Percentiles rank a stretch among this genome's conserved stretches.
Conservation (phyloP, 805 yeast species). For the Schwanniomyces polymorphus region DNA sequence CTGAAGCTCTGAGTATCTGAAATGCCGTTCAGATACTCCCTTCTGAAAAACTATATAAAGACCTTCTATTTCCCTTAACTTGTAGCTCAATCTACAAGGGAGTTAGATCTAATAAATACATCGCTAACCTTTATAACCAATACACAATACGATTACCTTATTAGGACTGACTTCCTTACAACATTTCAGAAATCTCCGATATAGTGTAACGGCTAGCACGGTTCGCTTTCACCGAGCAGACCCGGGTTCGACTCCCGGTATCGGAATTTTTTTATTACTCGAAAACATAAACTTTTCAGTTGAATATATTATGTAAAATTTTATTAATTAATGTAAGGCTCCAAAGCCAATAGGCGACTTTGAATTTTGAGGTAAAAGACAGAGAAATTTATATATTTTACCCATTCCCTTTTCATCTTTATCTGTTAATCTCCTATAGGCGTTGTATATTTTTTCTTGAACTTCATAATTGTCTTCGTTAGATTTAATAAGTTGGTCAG, state of each 20-base stretch:
- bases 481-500: conserved; percentile 53
- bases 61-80: too few relatives aligned
- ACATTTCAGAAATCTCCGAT: too few relatives aligned
- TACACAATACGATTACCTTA: too few relatives aligned
- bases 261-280: conserved; percentile 57
- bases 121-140: too few relatives aligned
- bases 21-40: too few relatives aligned
- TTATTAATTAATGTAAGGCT: conserved; percentile 9
- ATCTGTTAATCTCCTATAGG: conserved; percentile 65
- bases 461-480: conserved; percentile 41
- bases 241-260: conserved; percentile 88
- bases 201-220: conserved; percentile 56
- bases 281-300: too few relatives aligned
- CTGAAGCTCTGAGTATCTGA: too few relatives aligned
- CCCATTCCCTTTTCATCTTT: conserved; percentile 71
- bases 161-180: too few relatives aligned
- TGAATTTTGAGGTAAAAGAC: conserved; percentile 50
- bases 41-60: too few relatives aligned
- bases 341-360: conserved; percentile 56
- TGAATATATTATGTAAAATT: too few relatives aligned
- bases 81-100: too few relatives aligned
- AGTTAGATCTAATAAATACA: too few relatives aligned
- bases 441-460: conserved; percentile 51
- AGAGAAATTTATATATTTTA: conserved; percentile 68
- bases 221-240: conserved; percentile 56